These are phyloP conservation scores for Corymbia citriodora DNA, from an alignment of 441 rosid species.

Conservation along the genomic window DNA sequence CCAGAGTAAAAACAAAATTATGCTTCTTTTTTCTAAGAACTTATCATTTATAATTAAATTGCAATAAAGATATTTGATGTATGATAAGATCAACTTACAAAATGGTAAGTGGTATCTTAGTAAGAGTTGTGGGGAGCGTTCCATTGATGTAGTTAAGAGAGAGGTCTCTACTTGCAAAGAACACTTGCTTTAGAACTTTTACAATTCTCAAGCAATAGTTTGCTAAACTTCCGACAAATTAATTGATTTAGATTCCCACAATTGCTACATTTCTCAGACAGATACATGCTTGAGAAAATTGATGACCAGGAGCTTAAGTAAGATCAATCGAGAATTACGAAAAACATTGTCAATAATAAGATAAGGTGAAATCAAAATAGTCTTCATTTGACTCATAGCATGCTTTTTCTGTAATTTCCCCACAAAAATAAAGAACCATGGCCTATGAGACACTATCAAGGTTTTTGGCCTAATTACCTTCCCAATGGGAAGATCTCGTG, in stretches of 20 bases:
- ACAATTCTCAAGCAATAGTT: not conserved
- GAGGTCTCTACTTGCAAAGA: conserved; percentile 50
- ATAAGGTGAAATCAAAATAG: not conserved
- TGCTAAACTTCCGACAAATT: not conserved
- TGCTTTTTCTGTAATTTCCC: not conserved
- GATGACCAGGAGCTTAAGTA: not conserved
- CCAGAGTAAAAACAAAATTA: not conserved
- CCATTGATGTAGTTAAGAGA: conserved; percentile 69
- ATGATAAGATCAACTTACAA: conserved; percentile 37
- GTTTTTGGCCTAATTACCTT: not conserved
- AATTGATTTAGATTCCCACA: too few species aligned
- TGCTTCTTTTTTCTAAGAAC: not conserved
- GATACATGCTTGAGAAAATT: not conserved
- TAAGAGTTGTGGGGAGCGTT: conserved; percentile 51
- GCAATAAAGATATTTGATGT: not conserved
- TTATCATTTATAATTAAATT: not conserved
- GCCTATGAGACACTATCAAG: not conserved
- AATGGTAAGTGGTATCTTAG: conserved; percentile 38
- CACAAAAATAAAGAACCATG: not conserved
- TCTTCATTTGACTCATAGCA: not conserved
- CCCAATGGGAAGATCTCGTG: not conserved
- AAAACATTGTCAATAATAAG: not conserved
- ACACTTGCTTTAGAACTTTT: not conserved
- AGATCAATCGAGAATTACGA: not conserved
- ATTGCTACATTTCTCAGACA: not conserved